Evolutionary conservation across 805 yeast genomes (phyloP).

Genomic region (Cyberlindnera samutprakarnensis): DNA sequence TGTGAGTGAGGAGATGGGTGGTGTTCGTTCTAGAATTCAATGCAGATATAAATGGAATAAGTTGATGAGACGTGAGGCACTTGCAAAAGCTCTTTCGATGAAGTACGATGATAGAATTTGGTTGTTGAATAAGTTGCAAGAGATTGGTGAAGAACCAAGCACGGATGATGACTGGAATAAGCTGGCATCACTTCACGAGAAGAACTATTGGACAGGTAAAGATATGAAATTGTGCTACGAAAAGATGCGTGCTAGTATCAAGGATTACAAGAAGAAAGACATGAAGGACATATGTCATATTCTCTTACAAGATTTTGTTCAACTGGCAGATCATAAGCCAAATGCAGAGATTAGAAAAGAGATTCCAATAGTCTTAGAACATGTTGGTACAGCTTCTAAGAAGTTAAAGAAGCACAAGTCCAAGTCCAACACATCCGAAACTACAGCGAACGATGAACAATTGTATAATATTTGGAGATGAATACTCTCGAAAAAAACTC

Average conservation of each 20-base stretch:
- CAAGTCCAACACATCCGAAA: too few relatives aligned
- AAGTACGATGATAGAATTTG: constrained; percentile 41
- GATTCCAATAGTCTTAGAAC: constrained; percentile 16
- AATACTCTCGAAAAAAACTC: constrained; percentile 5
- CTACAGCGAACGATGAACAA: too few relatives aligned
- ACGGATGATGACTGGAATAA: constrained; percentile 48
- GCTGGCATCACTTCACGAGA: constrained; percentile 38
- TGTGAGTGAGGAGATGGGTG: constrained; percentile 86
- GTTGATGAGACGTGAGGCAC: constrained; percentile 52
- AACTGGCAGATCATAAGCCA: constrained; percentile 11
- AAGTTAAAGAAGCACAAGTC: too few relatives aligned
- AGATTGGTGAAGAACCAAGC: constrained; percentile 33
- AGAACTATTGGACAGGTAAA: constrained; percentile 44
- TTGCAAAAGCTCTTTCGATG: constrained; percentile 35
- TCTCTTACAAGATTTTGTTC: constrained; percentile 17
- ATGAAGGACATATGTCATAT: constrained; percentile 27
- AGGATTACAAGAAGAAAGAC: constrained; percentile 37
- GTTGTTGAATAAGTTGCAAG: constrained; percentile 39
- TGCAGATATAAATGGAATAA: constrained; percentile 96
- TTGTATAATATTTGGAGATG: constrained; percentile 1
- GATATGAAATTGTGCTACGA: constrained; percentile 61
- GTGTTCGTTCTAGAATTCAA: constrained; percentile 83
- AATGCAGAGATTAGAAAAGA: constrained; percentile 9
- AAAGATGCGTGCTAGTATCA: constrained; percentile 43
- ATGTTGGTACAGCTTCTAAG: constrained; percentile 5